Evolutionary conservation across 176 grass and related monocot genomes (phyloP).

Genomic region (Sorghum bicolor): Sorghum_bicolor_NCBIv3 NC_012871.2:65786001-65786500

Average conservation of each 20-base stretch:
- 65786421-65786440: too few relatives aligned
- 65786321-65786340: not conserved
- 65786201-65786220: not conserved
- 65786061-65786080: constrained; percentile 39
- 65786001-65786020: constrained; percentile 69
- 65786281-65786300: not conserved
- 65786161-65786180: constrained; percentile 34
- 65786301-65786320: not conserved
- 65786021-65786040: constrained; percentile 25
- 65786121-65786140: constrained; percentile 18
- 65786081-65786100: constrained; percentile 35
- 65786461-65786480: too few relatives aligned
- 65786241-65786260: not conserved
- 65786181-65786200: constrained; percentile 1
- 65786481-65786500: too few relatives aligned
- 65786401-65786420: not conserved
- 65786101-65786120: constrained; percentile 41
- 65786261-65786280: not conserved
- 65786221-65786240: not conserved
- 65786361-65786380: constrained; percentile 4
- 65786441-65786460: too few relatives aligned
- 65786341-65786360: not conserved
- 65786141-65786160: constrained; percentile 59
- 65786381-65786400: not conserved
- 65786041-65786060: constrained; percentile 39